Base-by-base conservation (phyloP, 2,329 filamentous ascomycete species). In the Dactylellina leptospora region DNA sequence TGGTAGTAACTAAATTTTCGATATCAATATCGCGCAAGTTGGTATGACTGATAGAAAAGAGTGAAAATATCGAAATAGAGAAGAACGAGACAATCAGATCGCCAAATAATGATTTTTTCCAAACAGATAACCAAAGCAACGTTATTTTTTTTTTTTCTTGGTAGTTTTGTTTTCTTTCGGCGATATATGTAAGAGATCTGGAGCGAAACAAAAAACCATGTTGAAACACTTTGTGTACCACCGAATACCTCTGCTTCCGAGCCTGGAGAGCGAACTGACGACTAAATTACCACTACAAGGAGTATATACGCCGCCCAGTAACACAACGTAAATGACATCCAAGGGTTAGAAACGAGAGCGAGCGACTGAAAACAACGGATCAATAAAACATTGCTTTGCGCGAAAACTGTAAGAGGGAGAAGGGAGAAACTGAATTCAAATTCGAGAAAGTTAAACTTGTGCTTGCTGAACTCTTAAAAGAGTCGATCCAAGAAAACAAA, bases 231-330 rank as follows among this genome's bases (percentile, higher is more conserved):
- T 47, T 59, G 68, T 72, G 51, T 72, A 72, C 68, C 68, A 72
- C 68, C 68, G 53, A 59, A 72, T 72, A 72, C 68, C 68, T 72
- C 68, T 62, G 56, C 58, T 51, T 42, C 68, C 45, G 27, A 44
- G 36, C 58, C 50, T 30, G 56, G 27, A 63, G 54, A 61, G 16
- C 22, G 25, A 60, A 64, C 47, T 38, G 59, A 59, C 59, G 59
- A 72, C 68, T 54, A 45, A 55, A 63, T 72, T 64, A 72, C 60
- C 64, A 71, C 64, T 62, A 62, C 58, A 53, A 63, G 51, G 61
- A 71, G 38, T 72, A 72, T 64, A 63, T 64, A 72, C 68, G 68
- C 68, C 68, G 59, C 40, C 66, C 53, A 53, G 51, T 53, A 72
- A 63, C 53, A 64, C 59, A 72, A 47, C 56, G 47, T 63, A 60